These are phyloP conservation scores for Pichia sporocuriosa DNA, from an alignment of 805 yeast genomes.

Conservation along the genomic window DNA sequence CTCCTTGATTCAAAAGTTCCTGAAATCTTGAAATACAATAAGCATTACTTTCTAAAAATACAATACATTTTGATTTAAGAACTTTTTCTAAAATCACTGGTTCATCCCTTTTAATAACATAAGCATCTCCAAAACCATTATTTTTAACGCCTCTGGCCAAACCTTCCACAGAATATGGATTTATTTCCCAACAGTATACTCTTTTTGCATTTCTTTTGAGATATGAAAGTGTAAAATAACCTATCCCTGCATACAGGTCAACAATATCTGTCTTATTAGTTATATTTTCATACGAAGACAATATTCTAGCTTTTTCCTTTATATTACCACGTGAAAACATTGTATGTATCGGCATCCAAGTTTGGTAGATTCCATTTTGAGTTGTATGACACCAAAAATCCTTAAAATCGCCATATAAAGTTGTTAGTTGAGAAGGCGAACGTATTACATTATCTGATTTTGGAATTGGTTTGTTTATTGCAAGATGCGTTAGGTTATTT, in stretches of 20 bases:
- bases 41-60: constrained; percentile 63
- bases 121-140: constrained; percentile 33
- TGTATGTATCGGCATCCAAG: constrained; percentile 80
- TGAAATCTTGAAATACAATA: constrained; percentile 37
- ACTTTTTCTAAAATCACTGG: constrained; percentile 18
- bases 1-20: constrained; percentile 13
- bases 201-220: constrained; percentile 44
- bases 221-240: constrained; percentile 73
- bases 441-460: constrained; percentile 31
- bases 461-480: constrained; percentile 64
- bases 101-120: constrained; percentile 26
- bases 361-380: constrained; percentile 71
- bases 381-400: constrained; percentile 67
- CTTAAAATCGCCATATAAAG: constrained; percentile 65
- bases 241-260: constrained; percentile 80
- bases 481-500: constrained; percentile 44
- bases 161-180: constrained; percentile 80
- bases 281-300: constrained; percentile 27
- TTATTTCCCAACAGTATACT: constrained; percentile 74
- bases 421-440: constrained; percentile 53
- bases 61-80: constrained; percentile 31
- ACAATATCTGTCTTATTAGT: constrained; percentile 41
- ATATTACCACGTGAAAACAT: constrained; percentile 88
- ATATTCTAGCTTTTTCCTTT: constrained; percentile 66
- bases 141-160: constrained; percentile 45